Evolutionary conservation across 345 rosid genomes (phyloP).

Genomic region (Gossypium bickii): DNA sequence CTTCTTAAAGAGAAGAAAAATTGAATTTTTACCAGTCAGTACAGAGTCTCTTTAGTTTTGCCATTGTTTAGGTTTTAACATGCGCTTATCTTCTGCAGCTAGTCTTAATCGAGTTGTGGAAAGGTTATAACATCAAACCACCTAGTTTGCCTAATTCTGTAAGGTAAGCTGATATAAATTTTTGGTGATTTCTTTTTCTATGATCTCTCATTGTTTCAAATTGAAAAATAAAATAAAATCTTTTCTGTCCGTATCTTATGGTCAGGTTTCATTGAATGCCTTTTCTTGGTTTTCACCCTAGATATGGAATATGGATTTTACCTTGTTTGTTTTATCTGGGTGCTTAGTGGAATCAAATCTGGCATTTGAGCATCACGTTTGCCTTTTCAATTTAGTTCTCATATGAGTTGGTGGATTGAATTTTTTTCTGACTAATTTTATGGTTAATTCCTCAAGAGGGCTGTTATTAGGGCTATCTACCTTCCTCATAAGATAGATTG

Average conservation of each 20-base stretch:
- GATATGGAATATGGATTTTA: background rate
- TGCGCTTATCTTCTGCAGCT: background rate
- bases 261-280: background rate
- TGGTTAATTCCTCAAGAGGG: background rate
- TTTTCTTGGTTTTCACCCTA: background rate
- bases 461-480: background rate
- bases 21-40: background rate
- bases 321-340: background rate
- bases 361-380: background rate
- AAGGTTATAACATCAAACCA: slow-evolving; percentile 1
- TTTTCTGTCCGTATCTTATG: background rate
- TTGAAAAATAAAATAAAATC: no score
- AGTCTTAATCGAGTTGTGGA: background rate
- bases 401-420: background rate
- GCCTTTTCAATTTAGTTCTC: background rate
- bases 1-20: background rate
- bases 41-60: background rate
- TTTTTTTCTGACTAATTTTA: background rate
- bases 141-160: slow-evolving; percentile 1
- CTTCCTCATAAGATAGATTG: slow-evolving; percentile 4
- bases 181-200: slow-evolving; percentile 2
- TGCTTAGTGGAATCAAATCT: background rate
- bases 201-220: background rate
- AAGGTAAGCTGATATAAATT: slow-evolving; percentile 2
- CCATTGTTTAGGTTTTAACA: background rate